These are phyloP conservation scores for Staphylotrichum longicolle DNA, from an alignment of 495 filamentous ascomycete genomes.

Conservation along the genomic window DNA sequence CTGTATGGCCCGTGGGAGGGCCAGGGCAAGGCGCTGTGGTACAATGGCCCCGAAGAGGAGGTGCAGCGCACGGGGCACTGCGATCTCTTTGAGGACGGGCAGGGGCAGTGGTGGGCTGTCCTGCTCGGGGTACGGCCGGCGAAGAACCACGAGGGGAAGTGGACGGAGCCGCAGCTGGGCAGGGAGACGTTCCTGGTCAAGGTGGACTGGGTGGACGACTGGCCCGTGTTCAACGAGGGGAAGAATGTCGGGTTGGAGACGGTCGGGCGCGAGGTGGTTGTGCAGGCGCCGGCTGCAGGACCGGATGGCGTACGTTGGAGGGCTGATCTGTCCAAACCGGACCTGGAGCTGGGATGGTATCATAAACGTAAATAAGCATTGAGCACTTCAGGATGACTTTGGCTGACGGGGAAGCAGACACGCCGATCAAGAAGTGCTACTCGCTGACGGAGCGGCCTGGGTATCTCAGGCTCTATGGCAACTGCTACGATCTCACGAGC, in stretches of 20 bases:
- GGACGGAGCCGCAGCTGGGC: constrained; percentile 3
- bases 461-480: constrained; percentile 1
- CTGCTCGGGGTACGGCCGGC: constrained; percentile 1
- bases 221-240: background rate
- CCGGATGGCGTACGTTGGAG: background rate
- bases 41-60: constrained; percentile 2
- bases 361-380: background rate
- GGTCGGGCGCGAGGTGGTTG: background rate
- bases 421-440: constrained; percentile 6
- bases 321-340: background rate
- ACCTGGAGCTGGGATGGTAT: constrained; percentile 1
- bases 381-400: background rate
- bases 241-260: constrained; percentile 1
- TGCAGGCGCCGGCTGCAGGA: background rate
- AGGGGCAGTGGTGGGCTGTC: background rate
- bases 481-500: constrained; percentile 1
- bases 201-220: constrained; percentile 2
- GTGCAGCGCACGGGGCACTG: constrained; percentile 1
- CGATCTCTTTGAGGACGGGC: background rate
- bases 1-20: background rate
- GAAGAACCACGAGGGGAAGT: constrained; percentile 1
- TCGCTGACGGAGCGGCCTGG: constrained; percentile 1
- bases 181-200: constrained; percentile 1
- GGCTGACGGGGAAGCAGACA: background rate
- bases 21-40: constrained; percentile 3